Base-by-base conservation (phyloP, 2,329 filamentous ascomycete genomes). In the Chalaropsis ovoidea region DNA sequence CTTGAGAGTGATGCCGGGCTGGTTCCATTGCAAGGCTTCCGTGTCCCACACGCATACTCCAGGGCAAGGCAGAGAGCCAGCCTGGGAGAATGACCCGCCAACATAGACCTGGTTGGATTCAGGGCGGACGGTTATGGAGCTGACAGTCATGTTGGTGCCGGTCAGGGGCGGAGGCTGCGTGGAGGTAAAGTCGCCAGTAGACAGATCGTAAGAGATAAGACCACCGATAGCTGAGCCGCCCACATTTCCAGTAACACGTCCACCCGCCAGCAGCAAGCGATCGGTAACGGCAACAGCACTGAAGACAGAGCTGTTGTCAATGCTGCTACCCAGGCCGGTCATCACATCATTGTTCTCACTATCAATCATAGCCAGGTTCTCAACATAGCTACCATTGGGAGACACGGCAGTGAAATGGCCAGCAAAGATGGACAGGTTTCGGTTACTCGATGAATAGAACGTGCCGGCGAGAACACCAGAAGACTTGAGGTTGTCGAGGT, bases 341-440 rank as follows among this genome's bases (percentile, higher is more conserved):
- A 95, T 79, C 2, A 79, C 77, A 70, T 87, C 78, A 27, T 79
- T 79, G 68, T 89, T 79, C n/a, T 84, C 82, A 54, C 87, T 86
- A 73, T 96, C 89, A 68, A 97, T 84, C 69, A 99, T 83, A 45
- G 88, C 79, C 17, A 99, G 78, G 71, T 96, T 97, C 69, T 90
- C 80, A 68, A 96, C 80, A 4, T 81, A 80, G 2, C 86, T 85
- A 24, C 86, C 89, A 70, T 92, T 83, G 7, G 81, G 81, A 15
- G 82, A 83, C 39, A 79, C 83, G 0, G 89, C 86, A 7, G 83
- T 82, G 73, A 99, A 99, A 71, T 91, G 90, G 0, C 94, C 94
- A 61, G 86, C 94, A 35, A 97, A 80, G 47, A 97, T 83, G 0
- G 94, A 97, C 66, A 95, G 80, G 74, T 96, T 96, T 69, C 84